These are phyloP conservation scores for Metarhizium anisopliae DNA, from an alignment of 2,329 filamentous ascomycete species.

Conservation along the genomic window DNA sequence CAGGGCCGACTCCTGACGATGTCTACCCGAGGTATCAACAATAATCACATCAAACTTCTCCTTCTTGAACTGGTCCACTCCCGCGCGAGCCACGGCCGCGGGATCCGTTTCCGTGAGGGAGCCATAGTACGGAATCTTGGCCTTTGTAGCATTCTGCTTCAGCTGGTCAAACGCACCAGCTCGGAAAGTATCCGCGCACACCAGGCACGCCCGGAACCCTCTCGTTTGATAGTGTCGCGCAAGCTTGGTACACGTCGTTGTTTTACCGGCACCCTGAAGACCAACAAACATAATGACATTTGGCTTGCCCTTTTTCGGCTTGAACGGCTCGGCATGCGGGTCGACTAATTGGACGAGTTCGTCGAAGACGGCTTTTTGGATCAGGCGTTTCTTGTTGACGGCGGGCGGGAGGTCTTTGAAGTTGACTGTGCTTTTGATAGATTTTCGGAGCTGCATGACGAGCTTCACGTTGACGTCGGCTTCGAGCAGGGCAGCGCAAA, in stretches of 20 bases:
- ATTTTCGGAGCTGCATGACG: slow-evolving; percentile 83
- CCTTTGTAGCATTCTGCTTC: slow-evolving; percentile 98
- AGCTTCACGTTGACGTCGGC: slow-evolving; percentile 96
- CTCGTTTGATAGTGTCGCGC: slow-evolving; percentile 89
- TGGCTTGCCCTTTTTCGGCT: slow-evolving; percentile 88
- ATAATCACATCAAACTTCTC: slow-evolving; percentile 98
- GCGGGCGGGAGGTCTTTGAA: slow-evolving; percentile 86
- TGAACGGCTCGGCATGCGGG: slow-evolving; percentile 89
- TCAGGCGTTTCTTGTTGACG: slow-evolving; percentile 96
- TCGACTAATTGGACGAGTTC: slow-evolving; percentile 93
- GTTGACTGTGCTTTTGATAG: slow-evolving; percentile 84
- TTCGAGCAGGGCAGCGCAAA: slow-evolving; percentile 89
- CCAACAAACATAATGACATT: slow-evolving; percentile 99
- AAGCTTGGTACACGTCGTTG: slow-evolving; percentile 95
- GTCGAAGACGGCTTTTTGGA: slow-evolving; percentile 96
- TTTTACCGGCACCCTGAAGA: slow-evolving; percentile 95
- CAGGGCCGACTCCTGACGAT: slow-evolving; percentile 87
- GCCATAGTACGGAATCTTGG: slow-evolving; percentile 97
- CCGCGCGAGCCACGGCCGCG: slow-evolving; percentile 84
- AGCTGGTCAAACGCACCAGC: slow-evolving; percentile 97
- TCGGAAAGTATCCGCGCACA: slow-evolving; percentile 97
- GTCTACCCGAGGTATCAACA: slow-evolving; percentile 90
- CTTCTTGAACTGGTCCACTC: slow-evolving; percentile 98
- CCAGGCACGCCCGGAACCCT: slow-evolving; percentile 85
- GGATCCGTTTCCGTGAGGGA: slow-evolving; percentile 95